phyloP scores from a whole-genome alignment of 2,329 filamentous ascomycete genomes.

The Thelonectria olida region DNA sequence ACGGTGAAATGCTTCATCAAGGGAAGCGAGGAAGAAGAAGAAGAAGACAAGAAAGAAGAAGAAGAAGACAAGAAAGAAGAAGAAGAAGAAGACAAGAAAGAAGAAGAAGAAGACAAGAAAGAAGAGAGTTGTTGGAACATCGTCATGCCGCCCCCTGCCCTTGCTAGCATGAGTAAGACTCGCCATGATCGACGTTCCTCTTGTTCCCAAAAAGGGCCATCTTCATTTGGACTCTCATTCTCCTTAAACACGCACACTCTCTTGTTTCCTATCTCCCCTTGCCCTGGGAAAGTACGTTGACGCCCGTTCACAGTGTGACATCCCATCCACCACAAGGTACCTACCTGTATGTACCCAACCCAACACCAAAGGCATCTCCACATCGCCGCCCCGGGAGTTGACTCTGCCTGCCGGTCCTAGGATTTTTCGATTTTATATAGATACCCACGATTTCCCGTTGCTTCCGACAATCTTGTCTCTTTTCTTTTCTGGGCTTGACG shows the following conservation, averaged over 20 bases:
- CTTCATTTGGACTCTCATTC: conserved; percentile 5
- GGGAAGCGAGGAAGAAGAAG: background rate
- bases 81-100: too few species aligned
- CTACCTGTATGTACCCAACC: conserved; percentile 14
- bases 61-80: too few species aligned
- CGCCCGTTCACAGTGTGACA: too few species aligned
- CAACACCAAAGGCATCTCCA: conserved; percentile 28
- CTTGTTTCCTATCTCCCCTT: background rate
- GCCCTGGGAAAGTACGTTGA: background rate
- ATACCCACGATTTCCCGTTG: conserved; percentile 31
- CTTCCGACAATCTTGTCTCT: conserved; percentile 15
- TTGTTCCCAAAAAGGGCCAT: conserved; percentile 33
- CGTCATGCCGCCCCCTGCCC: conserved; percentile 24
- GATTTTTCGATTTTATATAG: conserved; percentile 29
- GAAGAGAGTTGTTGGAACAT: background rate
- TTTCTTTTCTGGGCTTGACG: conserved; percentile 21
- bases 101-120: too few species aligned
- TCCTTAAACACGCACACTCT: background rate
- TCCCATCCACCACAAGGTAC: background rate
- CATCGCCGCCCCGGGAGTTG: conserved; percentile 30
- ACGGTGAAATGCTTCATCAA: background rate
- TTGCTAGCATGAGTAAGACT: background rate
- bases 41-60: too few species aligned
- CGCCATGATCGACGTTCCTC: conserved; percentile 30
- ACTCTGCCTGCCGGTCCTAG: conserved; percentile 33